Conservation (phyloP, 2,329 filamentous ascomycete species). For the Esteya vermicola region DNA sequence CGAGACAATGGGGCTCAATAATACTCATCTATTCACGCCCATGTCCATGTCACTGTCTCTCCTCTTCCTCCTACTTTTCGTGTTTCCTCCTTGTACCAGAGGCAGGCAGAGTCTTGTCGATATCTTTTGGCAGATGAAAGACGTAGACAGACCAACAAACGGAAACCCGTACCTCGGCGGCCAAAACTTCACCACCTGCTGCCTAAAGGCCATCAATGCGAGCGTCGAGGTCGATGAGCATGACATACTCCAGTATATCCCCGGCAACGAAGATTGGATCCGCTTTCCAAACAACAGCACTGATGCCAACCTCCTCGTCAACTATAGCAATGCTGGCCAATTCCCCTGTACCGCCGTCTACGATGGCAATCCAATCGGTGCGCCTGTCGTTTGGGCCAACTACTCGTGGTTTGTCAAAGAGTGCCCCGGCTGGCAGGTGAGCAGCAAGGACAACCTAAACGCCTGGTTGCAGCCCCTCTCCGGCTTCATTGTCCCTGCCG, state of each 20-base stretch:
- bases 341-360: slow-evolving; percentile 14
- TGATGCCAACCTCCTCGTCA: background rate
- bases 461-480: slow-evolving; percentile 14
- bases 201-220: slow-evolving; percentile 12
- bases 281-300: slow-evolving; percentile 2
- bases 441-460: slow-evolving; percentile 10
- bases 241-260: slow-evolving; percentile 4
- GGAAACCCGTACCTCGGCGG: slow-evolving; percentile 6
- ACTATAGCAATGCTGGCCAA: slow-evolving; percentile 5
- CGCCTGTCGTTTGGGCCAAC: slow-evolving; percentile 11
- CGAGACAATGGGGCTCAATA: background rate
- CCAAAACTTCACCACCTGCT: slow-evolving; percentile 15
- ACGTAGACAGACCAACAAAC: slow-evolving; percentile 1
- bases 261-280: slow-evolving; percentile 4
- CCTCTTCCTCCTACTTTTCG: background rate
- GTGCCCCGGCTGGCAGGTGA: slow-evolving; percentile 15
- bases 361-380: slow-evolving; percentile 8
- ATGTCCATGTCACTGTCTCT: background rate
- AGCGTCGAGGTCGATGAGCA: slow-evolving; percentile 8
- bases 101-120: background rate
- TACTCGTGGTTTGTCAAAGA: slow-evolving; percentile 9
- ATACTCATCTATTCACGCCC: background rate
- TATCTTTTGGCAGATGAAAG: slow-evolving; percentile 8
- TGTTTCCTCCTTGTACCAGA: background rate
- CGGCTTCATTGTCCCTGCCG: slow-evolving; percentile 14